Base-by-base conservation (phyloP, 2,329 filamentous ascomycete species). In the Trichoderma asperellum region DNA sequence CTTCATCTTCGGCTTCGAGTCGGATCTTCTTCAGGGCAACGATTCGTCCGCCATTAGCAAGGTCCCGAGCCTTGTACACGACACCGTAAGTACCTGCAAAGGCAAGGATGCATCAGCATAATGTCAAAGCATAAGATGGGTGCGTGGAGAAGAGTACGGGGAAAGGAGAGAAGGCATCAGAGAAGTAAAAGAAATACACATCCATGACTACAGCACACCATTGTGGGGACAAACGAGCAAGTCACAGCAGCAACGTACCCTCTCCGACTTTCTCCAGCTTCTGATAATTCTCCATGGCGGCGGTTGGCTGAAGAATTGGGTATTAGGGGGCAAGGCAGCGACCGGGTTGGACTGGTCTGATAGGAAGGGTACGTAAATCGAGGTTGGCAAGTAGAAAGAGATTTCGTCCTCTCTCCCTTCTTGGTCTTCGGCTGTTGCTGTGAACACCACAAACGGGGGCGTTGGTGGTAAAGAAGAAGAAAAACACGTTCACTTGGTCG, bases 201-300 rank as follows among this genome's bases (percentile, higher is more conserved):
- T 21, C 35, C 2, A 58, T n/a, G 37, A 14, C 35, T 27, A 32
- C 1, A 24, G 27, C 53, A 66, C 47, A 37, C 29, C 18, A 58
- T 27, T 32, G 24, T n/a, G 37, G 34, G 16, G 27, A 18, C 49
- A 10, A 5, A 40, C 34, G 24, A 59, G 40, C 32, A 29, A 24
- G 40, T 57, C 56, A 72, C 29, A 47, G 68, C 24, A 40, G 8
- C 56, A 60, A 76, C 87, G 76, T 83, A 96, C 94, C 94, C 88
- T 97, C 94, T 81, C 94, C 94, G 77, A 97, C 94, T 86, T 97
- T 97, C 84, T 97, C 94, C 77, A 97, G 88, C 84, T 96, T 96
- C 83, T 97, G 92, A 81, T 97, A 97, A 83, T 97, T 96, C 82
- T 97, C 93, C 94, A 97, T 97, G 74, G 71, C 73, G 68, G 68